Evolutionary conservation across 805 yeast genomes (phyloP).

Genomic region (Huiozyma naganishii): DNA sequence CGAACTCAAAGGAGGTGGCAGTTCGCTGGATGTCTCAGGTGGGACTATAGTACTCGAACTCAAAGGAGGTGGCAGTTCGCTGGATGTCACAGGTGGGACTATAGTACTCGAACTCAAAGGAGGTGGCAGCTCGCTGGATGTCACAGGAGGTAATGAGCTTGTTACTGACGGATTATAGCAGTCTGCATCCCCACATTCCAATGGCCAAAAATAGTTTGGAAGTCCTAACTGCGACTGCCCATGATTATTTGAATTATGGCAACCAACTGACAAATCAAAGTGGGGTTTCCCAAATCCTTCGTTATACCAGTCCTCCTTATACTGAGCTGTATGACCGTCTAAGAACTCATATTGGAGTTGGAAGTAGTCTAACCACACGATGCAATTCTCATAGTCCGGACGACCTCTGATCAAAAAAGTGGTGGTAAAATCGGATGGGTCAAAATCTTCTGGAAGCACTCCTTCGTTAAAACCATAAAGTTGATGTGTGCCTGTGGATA

Average conservation of each 20-base stretch:
- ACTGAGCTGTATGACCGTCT: constrained; percentile 1
- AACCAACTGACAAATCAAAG: constrained; percentile 13
- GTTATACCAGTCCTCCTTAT: not conserved
- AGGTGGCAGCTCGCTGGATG: too few species aligned
- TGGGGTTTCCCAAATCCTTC: constrained; percentile 8
- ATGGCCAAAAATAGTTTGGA: constrained; percentile 12
- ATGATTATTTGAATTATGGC: constrained; percentile 9
- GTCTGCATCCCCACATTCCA: too few species aligned
- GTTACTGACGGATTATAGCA: too few species aligned
- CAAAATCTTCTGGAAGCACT: constrained; percentile 3
- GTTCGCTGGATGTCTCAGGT: too few species aligned
- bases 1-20: too few species aligned
- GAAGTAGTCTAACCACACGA: constrained; percentile 14
- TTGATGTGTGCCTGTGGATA: constrained; percentile 9
- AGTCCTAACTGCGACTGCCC: constrained; percentile 12
- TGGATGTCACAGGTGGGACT: too few species aligned
- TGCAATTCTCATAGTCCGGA: constrained; percentile 1
- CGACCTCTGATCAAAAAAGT: constrained; percentile 12
- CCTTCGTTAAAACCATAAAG: constrained; percentile 12
- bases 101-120: too few species aligned
- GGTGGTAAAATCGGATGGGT: constrained; percentile 15
- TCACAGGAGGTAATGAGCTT: too few species aligned
- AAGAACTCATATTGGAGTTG: constrained; percentile 13
- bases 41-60: too few species aligned
- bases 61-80: too few species aligned